These are phyloP conservation scores for Cryphonectria parasitica DNA, from an alignment of 2,329 filamentous ascomycete species.

Conservation along the genomic window DNA sequence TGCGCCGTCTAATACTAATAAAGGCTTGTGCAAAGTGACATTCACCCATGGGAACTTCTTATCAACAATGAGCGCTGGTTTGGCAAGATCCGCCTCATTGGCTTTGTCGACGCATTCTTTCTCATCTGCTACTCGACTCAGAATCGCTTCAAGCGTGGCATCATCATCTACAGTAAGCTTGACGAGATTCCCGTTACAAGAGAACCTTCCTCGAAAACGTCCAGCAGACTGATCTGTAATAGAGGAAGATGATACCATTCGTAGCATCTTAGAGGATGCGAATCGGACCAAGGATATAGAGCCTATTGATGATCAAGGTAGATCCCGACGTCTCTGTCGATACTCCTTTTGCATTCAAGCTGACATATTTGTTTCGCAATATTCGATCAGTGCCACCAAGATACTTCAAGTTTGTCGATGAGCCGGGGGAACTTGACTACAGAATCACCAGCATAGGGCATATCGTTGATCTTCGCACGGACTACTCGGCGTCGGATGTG, in stretches of 20 bases:
- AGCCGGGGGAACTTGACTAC: background rate
- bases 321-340: background rate
- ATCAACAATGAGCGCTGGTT: background rate
- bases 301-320: background rate
- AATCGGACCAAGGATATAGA: background rate
- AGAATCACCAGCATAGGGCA: background rate
- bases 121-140: constrained; percentile 3
- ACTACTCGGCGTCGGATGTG: background rate
- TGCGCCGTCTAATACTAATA: background rate
- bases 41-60: constrained; percentile 1
- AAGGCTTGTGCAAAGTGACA: background rate
- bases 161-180: constrained; percentile 3
- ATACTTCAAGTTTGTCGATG: background rate
- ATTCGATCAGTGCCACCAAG: background rate
- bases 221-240: background rate
- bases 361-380: no score
- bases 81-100: constrained; percentile 4
- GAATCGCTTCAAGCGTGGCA: background rate
- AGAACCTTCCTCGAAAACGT: background rate
- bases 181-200: background rate
- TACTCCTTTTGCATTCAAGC: background rate
- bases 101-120: constrained; percentile 3
- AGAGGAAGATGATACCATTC: constrained; percentile 1
- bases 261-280: background rate
- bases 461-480: background rate